These are phyloP conservation scores for Aspergillus olivimuriae DNA, from an alignment of 495 filamentous ascomycete genomes.

Conservation along the genomic window DNA sequence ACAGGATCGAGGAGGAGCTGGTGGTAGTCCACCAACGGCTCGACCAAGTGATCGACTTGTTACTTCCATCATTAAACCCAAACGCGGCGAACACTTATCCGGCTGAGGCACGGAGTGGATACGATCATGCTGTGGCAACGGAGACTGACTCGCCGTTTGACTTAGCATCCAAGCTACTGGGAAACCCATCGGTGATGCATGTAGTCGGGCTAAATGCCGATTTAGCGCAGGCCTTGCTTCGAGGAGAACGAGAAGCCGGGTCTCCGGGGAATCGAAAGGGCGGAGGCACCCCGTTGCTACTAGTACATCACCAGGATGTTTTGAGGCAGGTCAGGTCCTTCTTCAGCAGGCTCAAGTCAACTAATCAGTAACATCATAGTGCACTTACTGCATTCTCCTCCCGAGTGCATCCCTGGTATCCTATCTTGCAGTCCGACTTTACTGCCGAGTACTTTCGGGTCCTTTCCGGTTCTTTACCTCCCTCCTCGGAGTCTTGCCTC, in stretches of 20 bases:
- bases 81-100: background rate
- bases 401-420: slow-evolving; percentile 4
- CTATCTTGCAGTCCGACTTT: slow-evolving; percentile 5
- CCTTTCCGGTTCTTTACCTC: background rate
- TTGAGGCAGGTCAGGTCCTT: background rate
- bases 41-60: background rate
- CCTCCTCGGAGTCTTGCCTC: slow-evolving; percentile 1
- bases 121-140: background rate
- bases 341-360: background rate
- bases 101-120: background rate
- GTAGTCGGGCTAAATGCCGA: background rate
- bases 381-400: slow-evolving; percentile 1
- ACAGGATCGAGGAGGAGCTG: background rate
- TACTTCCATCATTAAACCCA: background rate
- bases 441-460: background rate
- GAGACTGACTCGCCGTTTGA: background rate
- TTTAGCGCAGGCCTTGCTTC: background rate
- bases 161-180: background rate
- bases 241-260: background rate
- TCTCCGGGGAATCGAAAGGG: background rate
- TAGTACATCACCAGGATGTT: background rate
- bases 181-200: background rate
- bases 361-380: background rate
- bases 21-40: background rate
- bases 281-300: background rate